phyloP scores from a whole-genome alignment of 2,329 filamentous ascomycete genomes.

The Pseudogymnoascus sp. region DNA sequence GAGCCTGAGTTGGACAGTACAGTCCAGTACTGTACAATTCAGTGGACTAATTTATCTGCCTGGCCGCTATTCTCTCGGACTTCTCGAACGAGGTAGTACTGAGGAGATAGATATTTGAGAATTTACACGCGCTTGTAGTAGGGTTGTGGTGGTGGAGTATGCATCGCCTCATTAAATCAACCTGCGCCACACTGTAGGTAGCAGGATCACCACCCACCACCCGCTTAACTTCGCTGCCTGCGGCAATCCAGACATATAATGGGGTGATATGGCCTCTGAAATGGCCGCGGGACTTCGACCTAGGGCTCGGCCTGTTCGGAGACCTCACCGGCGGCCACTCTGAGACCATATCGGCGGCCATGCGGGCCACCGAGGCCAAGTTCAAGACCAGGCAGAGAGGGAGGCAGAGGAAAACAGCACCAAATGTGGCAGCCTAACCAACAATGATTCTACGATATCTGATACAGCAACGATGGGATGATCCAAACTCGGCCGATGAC shows the following conservation, averaged over 20 bases:
- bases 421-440: neutral
- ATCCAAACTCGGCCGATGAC: neutral
- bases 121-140: neutral
- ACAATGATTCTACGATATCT: neutral
- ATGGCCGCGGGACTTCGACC: neutral
- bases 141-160: neutral
- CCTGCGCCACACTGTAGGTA: neutral
- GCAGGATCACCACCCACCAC: neutral
- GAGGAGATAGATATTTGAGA: neutral
- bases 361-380: neutral
- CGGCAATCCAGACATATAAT: neutral
- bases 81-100: neutral
- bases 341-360: neutral
- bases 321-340: neutral
- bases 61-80: neutral
- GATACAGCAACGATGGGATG: neutral
- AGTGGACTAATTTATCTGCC: neutral
- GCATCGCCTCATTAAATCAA: neutral
- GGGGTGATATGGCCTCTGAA: neutral
- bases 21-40: neutral
- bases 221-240: neutral
- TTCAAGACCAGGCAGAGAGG: neutral
- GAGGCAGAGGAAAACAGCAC: neutral
- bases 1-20: neutral
- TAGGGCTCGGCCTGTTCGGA: neutral